Conservation (phyloP, 768 basidiomycete species). For the Symmetrospora coprosmae region DNA sequence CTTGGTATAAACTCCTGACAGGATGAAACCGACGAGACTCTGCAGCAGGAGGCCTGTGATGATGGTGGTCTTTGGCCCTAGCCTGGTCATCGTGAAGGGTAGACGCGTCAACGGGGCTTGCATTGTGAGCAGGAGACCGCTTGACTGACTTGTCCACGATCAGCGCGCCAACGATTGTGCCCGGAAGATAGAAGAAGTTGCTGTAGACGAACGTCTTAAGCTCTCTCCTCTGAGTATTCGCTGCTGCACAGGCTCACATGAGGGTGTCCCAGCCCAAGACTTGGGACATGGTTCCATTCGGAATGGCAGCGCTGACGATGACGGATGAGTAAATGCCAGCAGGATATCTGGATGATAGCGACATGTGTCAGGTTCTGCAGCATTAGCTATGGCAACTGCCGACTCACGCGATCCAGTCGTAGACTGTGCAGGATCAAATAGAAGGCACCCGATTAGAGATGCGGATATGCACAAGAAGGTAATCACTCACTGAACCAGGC, state of each 20-base stretch:
- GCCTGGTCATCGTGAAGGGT: not conserved
- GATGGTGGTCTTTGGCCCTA: slow-evolving; percentile 25
- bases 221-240: too few relatives aligned
- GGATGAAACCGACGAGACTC: slow-evolving; percentile 51
- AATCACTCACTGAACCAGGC: slow-evolving; percentile 38
- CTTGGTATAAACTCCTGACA: slow-evolving; percentile 64
- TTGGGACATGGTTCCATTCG: slow-evolving; percentile 20
- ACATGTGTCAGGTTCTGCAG: too few relatives aligned
- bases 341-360: too few relatives aligned
- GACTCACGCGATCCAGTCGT: slow-evolving; percentile 6
- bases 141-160: slow-evolving; percentile 48
- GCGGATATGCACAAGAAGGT: not conserved
- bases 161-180: slow-evolving; percentile 39
- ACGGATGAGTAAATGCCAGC: slow-evolving; percentile 23
- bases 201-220: not conserved
- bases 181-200: slow-evolving; percentile 56
- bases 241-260: too few relatives aligned
- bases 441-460: slow-evolving; percentile 38
- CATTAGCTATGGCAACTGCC: too few relatives aligned
- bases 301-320: slow-evolving; percentile 27
- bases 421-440: slow-evolving; percentile 48
- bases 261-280: slow-evolving; percentile 47
- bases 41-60: slow-evolving; percentile 23
- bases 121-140: slow-evolving; percentile 35
- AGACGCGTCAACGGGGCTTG: slow-evolving; percentile 56